Base-by-base conservation (phyloP, 768 basidiomycete genomes). In the Strobilomyces dryophilus region DNA sequence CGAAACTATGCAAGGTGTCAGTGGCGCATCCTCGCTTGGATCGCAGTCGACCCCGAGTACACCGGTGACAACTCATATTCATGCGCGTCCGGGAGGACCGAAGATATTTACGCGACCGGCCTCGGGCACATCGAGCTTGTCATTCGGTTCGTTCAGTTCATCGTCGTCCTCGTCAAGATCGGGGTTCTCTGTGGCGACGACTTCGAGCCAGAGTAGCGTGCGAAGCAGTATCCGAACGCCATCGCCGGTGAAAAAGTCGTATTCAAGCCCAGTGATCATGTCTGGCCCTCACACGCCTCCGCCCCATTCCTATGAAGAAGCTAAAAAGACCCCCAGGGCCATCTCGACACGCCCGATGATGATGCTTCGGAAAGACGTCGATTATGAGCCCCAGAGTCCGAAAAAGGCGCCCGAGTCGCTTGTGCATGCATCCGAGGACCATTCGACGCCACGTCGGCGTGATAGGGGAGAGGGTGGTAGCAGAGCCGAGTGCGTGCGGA, bases 381-480 rank as follows among this genome's bases (percentile, higher is more conserved):
- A 91, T 48, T 91, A 80, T 51, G 77, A 81, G 20, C 89, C 89
- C 2, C 71, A 77, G 48, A 92, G 87, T 53, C 90, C 89, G 1
- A 76, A 82, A 69, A 89, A 81, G 74, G 66, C 59, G 44, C 69
- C 68, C 45, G 59, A 70, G 5, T 55, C 55, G 8, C 58, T 45
- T 47, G 58, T 75, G 14, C 72, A 68, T 1, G 58, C 70, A 26
- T 65, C 66, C 3, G 68, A 68, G 8, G 57, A 60, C 7, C 44
- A 54, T 37, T 54, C 49, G 52, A 51, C 54, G 2, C 32, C 59
- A 37, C 59, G 26, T 18, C n/a, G 37, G 43, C 53, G 36, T 7
- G 63, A 59, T 17, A 18, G n/a, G 12, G 36, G 55, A 12, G 49
- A 64, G 29, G 66, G 20, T 26, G 41, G 27, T 2, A 26, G 41